Conservation (phyloP, 768 basidiomycete species). For the Naematelia encephala region DNA sequence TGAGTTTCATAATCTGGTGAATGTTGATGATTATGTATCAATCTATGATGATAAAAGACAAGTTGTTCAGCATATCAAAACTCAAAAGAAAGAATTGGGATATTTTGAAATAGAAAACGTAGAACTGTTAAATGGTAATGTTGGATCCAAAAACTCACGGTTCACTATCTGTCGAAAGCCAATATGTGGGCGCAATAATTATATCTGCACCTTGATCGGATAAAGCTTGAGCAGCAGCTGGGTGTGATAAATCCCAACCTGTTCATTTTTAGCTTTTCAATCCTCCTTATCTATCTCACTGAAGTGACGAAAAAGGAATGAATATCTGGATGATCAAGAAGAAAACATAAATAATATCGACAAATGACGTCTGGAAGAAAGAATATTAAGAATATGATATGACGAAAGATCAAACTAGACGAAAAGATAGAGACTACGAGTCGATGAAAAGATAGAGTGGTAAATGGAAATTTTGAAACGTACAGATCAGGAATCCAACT, state of each 20-base stretch:
- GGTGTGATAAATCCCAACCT: constrained; percentile 47
- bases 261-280: background rate
- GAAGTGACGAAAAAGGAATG: no score
- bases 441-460: no score
- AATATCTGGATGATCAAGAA: no score
- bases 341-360: no score
- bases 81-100: background rate
- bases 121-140: no score
- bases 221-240: constrained; percentile 31
- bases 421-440: no score
- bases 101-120: no score
- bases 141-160: constrained; percentile 47
- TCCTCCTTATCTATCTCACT: no score
- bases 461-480: background rate
- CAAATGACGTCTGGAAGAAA: no score
- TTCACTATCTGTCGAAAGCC: constrained; percentile 42
- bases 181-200: constrained; percentile 44
- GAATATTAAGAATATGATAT: no score
- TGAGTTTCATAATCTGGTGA: constrained; percentile 32
- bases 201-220: constrained; percentile 42
- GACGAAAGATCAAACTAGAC: no score
- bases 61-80: background rate
- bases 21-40: constrained; percentile 22
- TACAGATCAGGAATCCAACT: constrained; percentile 43
- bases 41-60: constrained; percentile 13